phyloP scores from a whole-genome alignment of 1,139 yeast genomes.

The Geotrichum citri-aurantii region DNA sequence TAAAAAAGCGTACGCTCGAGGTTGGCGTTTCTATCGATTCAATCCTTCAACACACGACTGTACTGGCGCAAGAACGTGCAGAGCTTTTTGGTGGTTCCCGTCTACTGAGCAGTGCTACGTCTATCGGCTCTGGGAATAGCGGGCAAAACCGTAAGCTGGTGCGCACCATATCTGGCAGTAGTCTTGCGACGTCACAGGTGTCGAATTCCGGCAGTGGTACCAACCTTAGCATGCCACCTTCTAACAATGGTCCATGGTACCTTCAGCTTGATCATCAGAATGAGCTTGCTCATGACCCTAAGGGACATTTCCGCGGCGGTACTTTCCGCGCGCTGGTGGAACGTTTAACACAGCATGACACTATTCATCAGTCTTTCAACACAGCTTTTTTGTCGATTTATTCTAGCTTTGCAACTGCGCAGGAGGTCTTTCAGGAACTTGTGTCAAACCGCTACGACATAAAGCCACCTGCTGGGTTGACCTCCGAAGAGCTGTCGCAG shows the following conservation, averaged over 20 bases:
- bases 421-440: conserved; percentile 42
- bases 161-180: neutral
- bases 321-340: conserved; percentile 73
- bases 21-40: neutral
- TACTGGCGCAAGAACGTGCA: neutral
- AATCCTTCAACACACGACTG: neutral
- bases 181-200: conserved; percentile 19
- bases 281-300: conserved; percentile 63
- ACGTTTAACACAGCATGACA: conserved; percentile 73
- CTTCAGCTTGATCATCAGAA: conserved; percentile 72
- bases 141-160: neutral
- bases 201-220: conserved; percentile 8
- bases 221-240: conserved; percentile 15
- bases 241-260: conserved; percentile 55
- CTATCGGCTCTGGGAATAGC: neutral
- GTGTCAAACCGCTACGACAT: conserved; percentile 60
- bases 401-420: conserved; percentile 65
- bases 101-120: neutral
- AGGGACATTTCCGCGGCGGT: conserved; percentile 79
- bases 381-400: conserved; percentile 68
- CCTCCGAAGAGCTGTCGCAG: conserved; percentile 69
- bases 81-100: neutral
- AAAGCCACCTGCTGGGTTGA: conserved; percentile 82
- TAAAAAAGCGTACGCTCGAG: neutral
- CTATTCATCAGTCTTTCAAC: conserved; percentile 61